Evolutionary conservation across 768 basidiomycete genomes (phyloP), one percentile per base, ranked within the genome.

Genomic region (Coprinellus micaceus): DNA sequence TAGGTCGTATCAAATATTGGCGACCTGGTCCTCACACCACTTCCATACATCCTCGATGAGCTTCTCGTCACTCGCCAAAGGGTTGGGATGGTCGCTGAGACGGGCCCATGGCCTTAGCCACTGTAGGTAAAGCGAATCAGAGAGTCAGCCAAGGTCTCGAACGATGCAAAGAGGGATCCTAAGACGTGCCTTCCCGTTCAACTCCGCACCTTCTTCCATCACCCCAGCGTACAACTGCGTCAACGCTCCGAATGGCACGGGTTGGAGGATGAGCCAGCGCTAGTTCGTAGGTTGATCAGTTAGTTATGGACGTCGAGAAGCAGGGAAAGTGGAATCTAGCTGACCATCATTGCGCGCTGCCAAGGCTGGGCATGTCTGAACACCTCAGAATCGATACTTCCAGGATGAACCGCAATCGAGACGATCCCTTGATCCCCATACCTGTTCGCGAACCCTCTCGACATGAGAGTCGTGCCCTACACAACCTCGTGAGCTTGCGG

Each of bases 71-170:
- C 69, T 63, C 0, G 71, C 67, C 3, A 67, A 67, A 15, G 64
- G 57, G 33, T 64, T 65, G 7, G 63, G 57, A 12, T 53, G 56
- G 1, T 9, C 17, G 9, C 77, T 79, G 1, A 73, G 19, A 19
- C 76, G 68, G 17, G 74, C 78, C 78, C 78, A 81, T 1, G 80
- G 78, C 45, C 77, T 64, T 30, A 81, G 71, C 57, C 74, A 81
- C 76, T 81, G 36, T 2, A 25, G 51, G 17, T 9, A 9, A n/a
- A n/a, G n/a, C n/a, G n/a, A 37, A 9, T 37, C 9, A 17, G 17
- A 37, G 17, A 37, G 9, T 9, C 36, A 37, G 9, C 36, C 9
- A 37, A 37, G 17, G 9, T 17, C 9, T 37, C 9, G 36, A 37
- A 37, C 17, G 9, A 9, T 37, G n/a, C n/a, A n/a, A n/a, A n/a